A percentile compares a stretch with the other conserved stretches of the same genome.
Evolutionary conservation across 1,284 basidiomycete species (phyloP).

Genomic region (Coniophora puteana): DNA sequence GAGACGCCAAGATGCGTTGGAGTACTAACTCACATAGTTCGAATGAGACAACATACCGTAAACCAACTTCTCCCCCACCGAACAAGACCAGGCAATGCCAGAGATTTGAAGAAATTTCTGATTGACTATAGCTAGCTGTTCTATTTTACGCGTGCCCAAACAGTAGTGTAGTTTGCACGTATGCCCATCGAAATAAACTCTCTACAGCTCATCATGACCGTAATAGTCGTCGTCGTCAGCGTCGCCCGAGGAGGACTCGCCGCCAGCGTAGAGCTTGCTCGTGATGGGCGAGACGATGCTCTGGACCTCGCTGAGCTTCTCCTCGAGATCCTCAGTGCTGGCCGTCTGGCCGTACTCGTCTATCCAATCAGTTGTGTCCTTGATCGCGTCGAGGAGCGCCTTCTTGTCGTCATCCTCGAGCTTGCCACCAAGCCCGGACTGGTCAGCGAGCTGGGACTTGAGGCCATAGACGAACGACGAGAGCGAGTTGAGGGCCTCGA

Average conservation of each 20-base stretch:
- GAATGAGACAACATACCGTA: too few relatives aligned
- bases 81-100: too few relatives aligned
- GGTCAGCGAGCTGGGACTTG: slow-evolving; percentile 83
- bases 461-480: slow-evolving; percentile 80
- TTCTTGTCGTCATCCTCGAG: slow-evolving; percentile 87
- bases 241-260: slow-evolving; percentile 31
- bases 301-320: slow-evolving; percentile 82
- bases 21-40: too few relatives aligned
- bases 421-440: slow-evolving; percentile 90
- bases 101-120: too few relatives aligned
- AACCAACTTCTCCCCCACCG: too few relatives aligned
- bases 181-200: too few relatives aligned
- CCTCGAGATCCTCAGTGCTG: slow-evolving; percentile 85
- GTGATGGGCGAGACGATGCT: slow-evolving; percentile 72
- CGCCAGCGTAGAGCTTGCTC: slow-evolving; percentile 70
- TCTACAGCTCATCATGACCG: slow-evolving; percentile 70
- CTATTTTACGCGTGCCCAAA: too few relatives aligned
- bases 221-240: slow-evolving; percentile 56
- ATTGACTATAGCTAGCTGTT: too few relatives aligned
- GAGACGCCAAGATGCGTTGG: too few relatives aligned
- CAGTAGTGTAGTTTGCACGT: too few relatives aligned
- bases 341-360: slow-evolving; percentile 79
- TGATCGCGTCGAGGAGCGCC: slow-evolving; percentile 77
- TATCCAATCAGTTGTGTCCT: slow-evolving; percentile 91
- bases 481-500: slow-evolving; percentile 81